Conservation (phyloP, 306 rosid genomes). For the Gillenia trifoliata region DNA sequence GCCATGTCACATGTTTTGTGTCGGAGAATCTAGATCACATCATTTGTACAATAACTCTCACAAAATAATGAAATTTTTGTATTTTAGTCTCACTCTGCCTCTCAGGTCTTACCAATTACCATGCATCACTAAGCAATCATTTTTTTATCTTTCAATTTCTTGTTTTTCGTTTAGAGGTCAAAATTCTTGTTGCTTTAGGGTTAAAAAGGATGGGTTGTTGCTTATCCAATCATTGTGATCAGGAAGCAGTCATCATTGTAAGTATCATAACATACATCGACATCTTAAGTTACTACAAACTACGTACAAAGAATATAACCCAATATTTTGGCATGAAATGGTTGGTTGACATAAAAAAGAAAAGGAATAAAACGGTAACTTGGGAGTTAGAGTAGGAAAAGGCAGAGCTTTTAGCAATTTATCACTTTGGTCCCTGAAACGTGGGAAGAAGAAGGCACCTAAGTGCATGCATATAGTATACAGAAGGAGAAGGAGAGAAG, state of each 20-base stretch:
- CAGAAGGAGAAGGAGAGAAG: no score
- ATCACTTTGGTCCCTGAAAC: neutral
- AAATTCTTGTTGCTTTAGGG: neutral
- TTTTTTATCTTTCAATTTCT: no score
- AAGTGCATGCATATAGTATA: no score
- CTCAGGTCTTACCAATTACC: no score
- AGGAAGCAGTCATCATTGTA: neutral
- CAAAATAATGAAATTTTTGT: no score
- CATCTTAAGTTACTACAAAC: neutral
- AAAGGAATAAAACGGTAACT: neutral
- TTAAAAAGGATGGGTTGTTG: neutral
- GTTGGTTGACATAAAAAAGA: neutral
- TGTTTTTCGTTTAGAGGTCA: no score
- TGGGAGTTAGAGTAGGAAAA: neutral
- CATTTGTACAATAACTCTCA: no score
- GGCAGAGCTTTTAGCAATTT: neutral
- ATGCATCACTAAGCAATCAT: neutral
- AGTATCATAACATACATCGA: neutral
- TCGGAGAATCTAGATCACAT: no score
- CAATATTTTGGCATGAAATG: neutral
- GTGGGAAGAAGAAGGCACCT: neutral
- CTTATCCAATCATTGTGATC: constrained; percentile 8
- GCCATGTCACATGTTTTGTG: neutral
- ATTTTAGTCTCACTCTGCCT: no score
- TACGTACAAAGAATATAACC: neutral